Percentiles rank a stretch among this genome's conserved stretches.
Conservation (phyloP, 78 protist species). For the Anaeramoeba ignava region DNA sequence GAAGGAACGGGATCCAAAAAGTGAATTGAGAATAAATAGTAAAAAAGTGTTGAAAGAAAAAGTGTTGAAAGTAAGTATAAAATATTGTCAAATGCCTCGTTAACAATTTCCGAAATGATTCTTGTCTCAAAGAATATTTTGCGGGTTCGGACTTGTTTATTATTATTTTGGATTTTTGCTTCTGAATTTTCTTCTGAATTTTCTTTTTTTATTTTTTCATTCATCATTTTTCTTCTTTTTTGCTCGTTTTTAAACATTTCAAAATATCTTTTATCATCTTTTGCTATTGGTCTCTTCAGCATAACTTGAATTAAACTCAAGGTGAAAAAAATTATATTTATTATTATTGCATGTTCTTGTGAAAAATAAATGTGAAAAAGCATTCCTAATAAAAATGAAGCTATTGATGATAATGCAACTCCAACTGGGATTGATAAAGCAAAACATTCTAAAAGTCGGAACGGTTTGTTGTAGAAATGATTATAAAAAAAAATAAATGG, state of each 20-base stretch:
- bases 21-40: not conserved
- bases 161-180: not conserved
- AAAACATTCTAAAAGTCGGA: not conserved
- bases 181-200: not conserved
- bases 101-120: not conserved
- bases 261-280: no score
- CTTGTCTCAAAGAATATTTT: no score
- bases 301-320: not conserved
- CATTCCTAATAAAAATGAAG: not conserved
- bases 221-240: no score
- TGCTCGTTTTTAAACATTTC: no score
- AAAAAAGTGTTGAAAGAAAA: not conserved
- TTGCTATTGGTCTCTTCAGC: not conserved
- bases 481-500: not conserved
- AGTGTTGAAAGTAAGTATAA: not conserved
- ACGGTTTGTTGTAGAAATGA: not conserved
- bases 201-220: no score
- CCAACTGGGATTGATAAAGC: not conserved
- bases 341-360: not conserved
- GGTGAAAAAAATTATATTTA: not conserved
- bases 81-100: not conserved
- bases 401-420: not conserved
- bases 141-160: no score
- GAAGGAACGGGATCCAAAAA: not conserved
- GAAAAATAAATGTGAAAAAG: not conserved